A percentile compares a stretch with the other conserved stretches of the same genome.
phyloP scores from a whole-genome alignment of 441 rosid genomes.

The Croton laevigatus region DNA sequence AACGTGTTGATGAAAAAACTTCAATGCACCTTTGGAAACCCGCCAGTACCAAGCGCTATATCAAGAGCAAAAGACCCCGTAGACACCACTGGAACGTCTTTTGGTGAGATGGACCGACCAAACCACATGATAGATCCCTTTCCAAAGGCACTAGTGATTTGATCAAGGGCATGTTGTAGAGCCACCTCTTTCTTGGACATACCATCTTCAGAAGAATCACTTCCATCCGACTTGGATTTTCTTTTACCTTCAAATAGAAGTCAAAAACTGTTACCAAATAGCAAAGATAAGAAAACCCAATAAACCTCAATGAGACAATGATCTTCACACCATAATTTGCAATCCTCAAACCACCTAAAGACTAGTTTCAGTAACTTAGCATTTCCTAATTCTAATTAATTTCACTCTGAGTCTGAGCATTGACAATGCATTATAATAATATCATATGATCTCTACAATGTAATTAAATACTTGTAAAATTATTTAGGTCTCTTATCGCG shows the following conservation, averaged over 20 bases:
- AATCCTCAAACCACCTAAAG: neutral
- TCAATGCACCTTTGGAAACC: slow-evolving; percentile 79
- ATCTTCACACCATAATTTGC: neutral
- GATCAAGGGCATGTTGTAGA: slow-evolving; percentile 84
- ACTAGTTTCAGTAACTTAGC: neutral
- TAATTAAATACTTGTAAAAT: neutral
- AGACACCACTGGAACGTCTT: slow-evolving; percentile 71
- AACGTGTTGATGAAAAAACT: neutral
- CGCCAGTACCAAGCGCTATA: slow-evolving; percentile 83
- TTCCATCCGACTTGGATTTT: slow-evolving; percentile 69
- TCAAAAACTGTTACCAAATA: neutral
- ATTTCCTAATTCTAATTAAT: neutral
- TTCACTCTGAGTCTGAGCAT: too few relatives aligned
- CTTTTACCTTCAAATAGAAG: slow-evolving; percentile 48
- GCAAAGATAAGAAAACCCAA: neutral
- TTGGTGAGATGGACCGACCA: slow-evolving; percentile 63
- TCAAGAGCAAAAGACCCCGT: slow-evolving; percentile 89
- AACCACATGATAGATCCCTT: slow-evolving; percentile 98
- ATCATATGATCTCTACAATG: neutral
- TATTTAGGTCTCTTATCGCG: slow-evolving; percentile 1
- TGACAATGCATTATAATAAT: too few relatives aligned
- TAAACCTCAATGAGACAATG: neutral
- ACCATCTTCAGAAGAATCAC: slow-evolving; percentile 65
- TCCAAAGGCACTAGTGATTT: slow-evolving; percentile 72
- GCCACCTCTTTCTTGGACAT: slow-evolving; percentile 86